These are phyloP conservation scores for Brassica juncea DNA, from an alignment of 345 rosid species.

Conservation along the genomic window DNA sequence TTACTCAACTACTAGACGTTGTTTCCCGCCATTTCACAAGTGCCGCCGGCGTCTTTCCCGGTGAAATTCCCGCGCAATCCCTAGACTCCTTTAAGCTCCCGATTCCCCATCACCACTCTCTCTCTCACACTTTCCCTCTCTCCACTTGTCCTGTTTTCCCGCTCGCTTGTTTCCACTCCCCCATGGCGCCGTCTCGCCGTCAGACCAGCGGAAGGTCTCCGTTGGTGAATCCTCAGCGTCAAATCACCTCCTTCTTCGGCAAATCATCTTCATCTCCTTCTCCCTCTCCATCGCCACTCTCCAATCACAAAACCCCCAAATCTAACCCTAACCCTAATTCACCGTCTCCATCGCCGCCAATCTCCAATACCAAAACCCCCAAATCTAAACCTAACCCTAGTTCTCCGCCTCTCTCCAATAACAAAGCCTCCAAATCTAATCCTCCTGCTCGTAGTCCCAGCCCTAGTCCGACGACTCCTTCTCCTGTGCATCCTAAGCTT, in stretches of 20 bases:
- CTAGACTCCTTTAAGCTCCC: constrained; percentile 8
- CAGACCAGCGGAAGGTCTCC: constrained; percentile 83
- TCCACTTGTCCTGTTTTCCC: not conserved
- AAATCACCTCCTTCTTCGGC: constrained; percentile 86
- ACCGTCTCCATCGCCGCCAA: constrained; percentile 32
- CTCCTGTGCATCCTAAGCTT: constrained; percentile 58
- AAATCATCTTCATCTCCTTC: constrained; percentile 41
- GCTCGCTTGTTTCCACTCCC: constrained; percentile 1
- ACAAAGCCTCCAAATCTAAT: constrained; percentile 40
- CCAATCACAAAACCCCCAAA: constrained; percentile 43
- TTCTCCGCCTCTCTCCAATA: constrained; percentile 33
- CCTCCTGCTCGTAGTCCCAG: constrained; percentile 39
- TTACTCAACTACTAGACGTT: constrained; percentile 6
- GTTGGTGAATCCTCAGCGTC: constrained; percentile 81
- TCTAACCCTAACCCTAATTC: constrained; percentile 42
- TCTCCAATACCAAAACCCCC: constrained; percentile 38
- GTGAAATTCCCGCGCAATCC: constrained; percentile 39
- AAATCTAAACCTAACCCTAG: constrained; percentile 45
- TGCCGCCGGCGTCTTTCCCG: constrained; percentile 34
- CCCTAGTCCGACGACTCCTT: constrained; percentile 68
- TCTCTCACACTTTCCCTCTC: not conserved
- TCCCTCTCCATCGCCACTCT: constrained; percentile 48
- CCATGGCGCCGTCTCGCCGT: constrained; percentile 78
- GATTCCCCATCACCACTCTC: not conserved
- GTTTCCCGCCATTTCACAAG: constrained; percentile 42